Conservation (phyloP, 345 rosid species). For the Melaleuca quinquenervia region DNA sequence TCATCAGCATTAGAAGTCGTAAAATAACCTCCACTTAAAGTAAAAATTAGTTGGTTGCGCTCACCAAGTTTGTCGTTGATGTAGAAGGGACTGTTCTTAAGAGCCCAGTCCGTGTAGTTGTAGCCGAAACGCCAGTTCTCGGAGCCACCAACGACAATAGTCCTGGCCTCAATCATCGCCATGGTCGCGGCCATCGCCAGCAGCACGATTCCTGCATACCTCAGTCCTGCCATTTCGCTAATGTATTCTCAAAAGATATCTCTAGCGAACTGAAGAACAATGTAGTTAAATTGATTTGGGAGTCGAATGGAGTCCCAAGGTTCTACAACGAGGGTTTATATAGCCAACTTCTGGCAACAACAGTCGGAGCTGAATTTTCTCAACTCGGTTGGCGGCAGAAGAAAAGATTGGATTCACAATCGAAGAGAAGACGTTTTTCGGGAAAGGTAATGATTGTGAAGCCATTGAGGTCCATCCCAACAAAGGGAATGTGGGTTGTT, state of each 20-base stretch:
- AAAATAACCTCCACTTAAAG: too few relatives aligned
- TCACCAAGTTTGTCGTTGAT: constrained; percentile 9
- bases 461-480: too few relatives aligned
- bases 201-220: background rate
- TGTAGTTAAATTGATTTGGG: too few relatives aligned
- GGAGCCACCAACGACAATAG: constrained; percentile 5
- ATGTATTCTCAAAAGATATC: background rate
- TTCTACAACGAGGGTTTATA: background rate
- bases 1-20: background rate
- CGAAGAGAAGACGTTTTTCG: too few relatives aligned
- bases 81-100: constrained; percentile 7
- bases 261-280: too few relatives aligned
- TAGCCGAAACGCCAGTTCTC: constrained; percentile 3
- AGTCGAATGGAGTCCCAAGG: background rate
- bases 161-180: background rate
- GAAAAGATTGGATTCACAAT: too few relatives aligned
- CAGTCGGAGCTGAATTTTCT: too few relatives aligned
- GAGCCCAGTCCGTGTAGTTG: constrained; percentile 12
- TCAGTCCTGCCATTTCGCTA: too few relatives aligned
- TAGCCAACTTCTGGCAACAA: too few relatives aligned
- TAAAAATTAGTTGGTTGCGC: background rate
- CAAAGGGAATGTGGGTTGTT: too few relatives aligned
- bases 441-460: too few relatives aligned
- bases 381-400: too few relatives aligned
- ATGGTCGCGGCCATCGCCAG: background rate